Evolutionary conservation across 331 rosid species (phyloP).

Genomic region (Cydonia oblonga): DNA sequence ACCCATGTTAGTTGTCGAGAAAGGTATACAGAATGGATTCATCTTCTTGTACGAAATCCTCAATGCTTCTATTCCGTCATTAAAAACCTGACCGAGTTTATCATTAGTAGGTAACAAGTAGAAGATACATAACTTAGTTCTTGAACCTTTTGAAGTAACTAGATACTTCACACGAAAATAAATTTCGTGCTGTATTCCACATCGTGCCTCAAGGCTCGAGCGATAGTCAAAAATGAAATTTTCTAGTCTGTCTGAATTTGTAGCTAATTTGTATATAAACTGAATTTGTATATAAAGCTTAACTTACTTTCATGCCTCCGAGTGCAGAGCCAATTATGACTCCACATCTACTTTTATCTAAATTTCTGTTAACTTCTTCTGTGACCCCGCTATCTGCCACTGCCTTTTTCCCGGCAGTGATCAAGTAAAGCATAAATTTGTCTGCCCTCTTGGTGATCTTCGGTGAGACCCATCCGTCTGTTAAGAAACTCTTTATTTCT

Average conservation of each 20-base stretch:
- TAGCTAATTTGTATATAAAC: background rate
- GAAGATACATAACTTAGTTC: background rate
- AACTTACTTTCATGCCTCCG: conserved; percentile 25
- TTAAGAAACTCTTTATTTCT: conserved; percentile 20
- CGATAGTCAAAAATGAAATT: background rate
- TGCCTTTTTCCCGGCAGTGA: conserved; percentile 24
- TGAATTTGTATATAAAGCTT: background rate
- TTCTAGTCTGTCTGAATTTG: background rate
- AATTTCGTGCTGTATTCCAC: too few species aligned
- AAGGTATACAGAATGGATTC: conserved; percentile 24
- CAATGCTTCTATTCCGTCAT: conserved; percentile 19
- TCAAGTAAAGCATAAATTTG: conserved; percentile 25
- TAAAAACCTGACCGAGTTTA: conserved; percentile 3
- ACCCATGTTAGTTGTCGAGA: conserved; percentile 20
- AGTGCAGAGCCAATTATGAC: conserved; percentile 23
- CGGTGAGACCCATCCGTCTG: conserved; percentile 19
- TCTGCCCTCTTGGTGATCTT: conserved; percentile 18
- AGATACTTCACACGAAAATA: background rate
- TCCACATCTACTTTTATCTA: conserved; percentile 20
- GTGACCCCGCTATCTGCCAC: conserved; percentile 21
- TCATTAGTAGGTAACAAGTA: background rate
- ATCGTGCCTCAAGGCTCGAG: background rate
- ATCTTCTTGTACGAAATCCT: conserved; percentile 24
- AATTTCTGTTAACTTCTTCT: conserved; percentile 1
- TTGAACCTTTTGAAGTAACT: background rate